Evolutionary conservation across 2,329 filamentous ascomycete genomes (phyloP), one percentile per base, ranked within the genome.

Genomic region (Fusarium nematophilum): DNA sequence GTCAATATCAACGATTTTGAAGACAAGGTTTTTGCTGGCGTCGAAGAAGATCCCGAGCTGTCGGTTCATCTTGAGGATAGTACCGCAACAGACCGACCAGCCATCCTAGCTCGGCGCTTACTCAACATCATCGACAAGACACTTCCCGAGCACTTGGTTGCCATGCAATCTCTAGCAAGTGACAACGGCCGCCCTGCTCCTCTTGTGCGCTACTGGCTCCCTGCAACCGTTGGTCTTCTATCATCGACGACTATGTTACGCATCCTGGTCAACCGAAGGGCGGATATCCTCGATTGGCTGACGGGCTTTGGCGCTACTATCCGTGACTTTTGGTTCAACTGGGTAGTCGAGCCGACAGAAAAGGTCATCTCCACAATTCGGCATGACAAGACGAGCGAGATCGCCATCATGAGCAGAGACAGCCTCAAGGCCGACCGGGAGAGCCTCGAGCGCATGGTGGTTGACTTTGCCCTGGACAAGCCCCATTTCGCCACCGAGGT

Each of bases 361-460:
- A 94, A 92, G 72, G 83, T 99, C 14, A 86, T 99, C 53, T 88
- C 90, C 42, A 99, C 95, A 0, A 98, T 99, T 65, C 88, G 94
- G 5, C 95, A 98, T 73, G 92, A 98, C 69, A 88, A 91, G 68
- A 90, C 88, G 65, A 97, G 92, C 71, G 94, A 98, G 72, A 94
- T 99, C 63, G 95, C 94, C 37, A 91, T 99, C 64, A 95, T 99
- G 90, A 97, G 93, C 77, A 91, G 92, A 55, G 90, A 94, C 65
- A 97, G 93, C 65, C 83, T 99, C 17, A 89, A 90, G 72, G 93
- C 93, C 2, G 95, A 99, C 72, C 87, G 92, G 26, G 92, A 93
- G 48, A 97, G 93, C 70, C 80, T 99, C 26, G 94, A 99, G 75
- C 89, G 95, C 40, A 99, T 99, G 95, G 96, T 99, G 4, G 90